Conservation (phyloP, 257 asterid genomes). For the Solanum appendiculatum region DNA sequence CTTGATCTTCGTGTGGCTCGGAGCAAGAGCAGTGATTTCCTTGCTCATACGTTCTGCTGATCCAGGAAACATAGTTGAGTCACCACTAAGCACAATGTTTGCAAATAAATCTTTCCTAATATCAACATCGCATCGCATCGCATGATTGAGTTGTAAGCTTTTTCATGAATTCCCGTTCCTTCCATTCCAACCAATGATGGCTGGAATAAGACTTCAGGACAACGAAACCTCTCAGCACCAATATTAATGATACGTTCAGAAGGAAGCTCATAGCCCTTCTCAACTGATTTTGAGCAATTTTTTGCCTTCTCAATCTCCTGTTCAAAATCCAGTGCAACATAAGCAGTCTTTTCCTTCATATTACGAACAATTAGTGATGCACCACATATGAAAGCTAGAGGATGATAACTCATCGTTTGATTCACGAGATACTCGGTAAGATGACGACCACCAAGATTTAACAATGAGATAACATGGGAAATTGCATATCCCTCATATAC, state of each 20-base stretch:
- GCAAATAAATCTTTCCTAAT: background rate
- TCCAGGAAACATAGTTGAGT: background rate
- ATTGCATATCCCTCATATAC: background rate
- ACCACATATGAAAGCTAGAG: background rate
- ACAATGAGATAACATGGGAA: background rate
- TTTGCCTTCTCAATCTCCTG: too few species aligned
- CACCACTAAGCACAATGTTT: background rate
- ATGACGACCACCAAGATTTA: background rate
- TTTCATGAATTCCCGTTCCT: background rate
- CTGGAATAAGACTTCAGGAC: slow-evolving; percentile 6
- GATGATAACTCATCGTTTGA: background rate
- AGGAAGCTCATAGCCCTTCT: background rate
- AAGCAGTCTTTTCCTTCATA: too few species aligned
- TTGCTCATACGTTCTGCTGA: background rate
- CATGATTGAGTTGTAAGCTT: background rate
- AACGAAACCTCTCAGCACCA: slow-evolving; percentile 1
- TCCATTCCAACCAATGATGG: background rate
- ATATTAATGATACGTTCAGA: background rate
- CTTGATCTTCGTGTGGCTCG: background rate
- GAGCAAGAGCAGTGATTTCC: background rate
- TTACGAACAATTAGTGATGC: too few species aligned
- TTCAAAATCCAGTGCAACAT: too few species aligned
- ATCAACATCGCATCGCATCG: background rate
- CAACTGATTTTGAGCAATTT: background rate
- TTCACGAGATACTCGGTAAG: background rate